Evolutionary conservation across 768 basidiomycete genomes (phyloP).

Genomic region (Cystofilobasidium ferigula): DNA sequence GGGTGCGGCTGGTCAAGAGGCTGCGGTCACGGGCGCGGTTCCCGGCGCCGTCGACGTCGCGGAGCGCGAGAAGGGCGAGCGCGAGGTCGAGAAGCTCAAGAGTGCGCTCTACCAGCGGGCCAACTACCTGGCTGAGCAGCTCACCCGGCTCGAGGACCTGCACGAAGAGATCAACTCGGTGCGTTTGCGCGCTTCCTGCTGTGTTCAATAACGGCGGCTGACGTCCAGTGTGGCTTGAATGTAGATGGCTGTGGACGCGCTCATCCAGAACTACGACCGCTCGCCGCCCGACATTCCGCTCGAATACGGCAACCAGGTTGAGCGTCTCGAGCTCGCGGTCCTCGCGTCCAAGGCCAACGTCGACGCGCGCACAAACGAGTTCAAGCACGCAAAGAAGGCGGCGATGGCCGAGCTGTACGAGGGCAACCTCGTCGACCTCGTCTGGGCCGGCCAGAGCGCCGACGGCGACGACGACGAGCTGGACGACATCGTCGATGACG

Average conservation of each 20-base stretch:
- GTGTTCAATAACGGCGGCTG: conserved; percentile 57
- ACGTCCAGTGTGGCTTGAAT: conserved; percentile 12
- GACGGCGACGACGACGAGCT: conserved; percentile 19
- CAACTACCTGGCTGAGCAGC: conserved; percentile 67
- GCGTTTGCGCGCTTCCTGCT: conserved; percentile 45
- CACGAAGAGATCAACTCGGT: conserved; percentile 84
- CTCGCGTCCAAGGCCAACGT: conserved; percentile 60
- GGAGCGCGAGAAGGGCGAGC: conserved; percentile 39
- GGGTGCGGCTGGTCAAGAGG: conserved; percentile 75
- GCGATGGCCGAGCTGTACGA: conserved; percentile 47
- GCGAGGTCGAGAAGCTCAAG: conserved; percentile 70
- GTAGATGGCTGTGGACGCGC: conserved; percentile 44
- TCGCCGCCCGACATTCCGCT: not conserved
- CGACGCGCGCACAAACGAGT: conserved; percentile 48
- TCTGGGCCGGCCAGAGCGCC: conserved; percentile 8
- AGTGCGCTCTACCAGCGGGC: conserved; percentile 77
- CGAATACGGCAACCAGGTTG: conserved; percentile 38
- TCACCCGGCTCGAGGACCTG: conserved; percentile 76
- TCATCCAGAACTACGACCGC: conserved; percentile 3
- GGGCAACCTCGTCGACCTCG: conserved; percentile 8
- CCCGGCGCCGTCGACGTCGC: conserved; percentile 69
- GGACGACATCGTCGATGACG: not conserved
- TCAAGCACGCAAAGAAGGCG: conserved; percentile 58
- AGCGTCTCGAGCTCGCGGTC: conserved; percentile 40
- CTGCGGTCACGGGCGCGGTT: conserved; percentile 70